Conservation (phyloP, 2,329 filamentous ascomycete genomes). For the Colletotrichum nymphaeae region DNA sequence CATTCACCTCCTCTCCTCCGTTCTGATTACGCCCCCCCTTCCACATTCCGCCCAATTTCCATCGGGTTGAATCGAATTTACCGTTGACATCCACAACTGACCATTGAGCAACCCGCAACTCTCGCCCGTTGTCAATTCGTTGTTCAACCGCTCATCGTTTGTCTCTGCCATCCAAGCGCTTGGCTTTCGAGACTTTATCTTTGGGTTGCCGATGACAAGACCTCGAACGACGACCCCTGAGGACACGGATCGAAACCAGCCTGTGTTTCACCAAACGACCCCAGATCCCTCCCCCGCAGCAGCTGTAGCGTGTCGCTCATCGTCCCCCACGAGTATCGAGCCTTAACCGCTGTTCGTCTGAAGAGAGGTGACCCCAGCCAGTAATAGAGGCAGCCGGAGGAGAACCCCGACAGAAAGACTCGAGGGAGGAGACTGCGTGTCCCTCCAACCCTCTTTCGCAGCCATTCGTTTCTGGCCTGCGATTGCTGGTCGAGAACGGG, state of each 20-base stretch:
- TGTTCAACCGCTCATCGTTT: not conserved
- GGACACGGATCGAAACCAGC: constrained; percentile 28
- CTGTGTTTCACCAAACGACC: constrained; percentile 35
- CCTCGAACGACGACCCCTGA: not conserved
- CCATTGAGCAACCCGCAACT: not conserved
- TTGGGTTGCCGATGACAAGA: not conserved
- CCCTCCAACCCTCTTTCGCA: not conserved
- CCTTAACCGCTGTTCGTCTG: constrained; percentile 31
- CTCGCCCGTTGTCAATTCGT: not conserved
- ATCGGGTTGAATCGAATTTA: not conserved
- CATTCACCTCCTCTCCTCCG: constrained; percentile 20
- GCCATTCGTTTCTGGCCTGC: not conserved
- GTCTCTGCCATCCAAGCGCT: not conserved
- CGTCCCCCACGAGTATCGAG: not conserved
- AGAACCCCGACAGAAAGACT: not conserved
- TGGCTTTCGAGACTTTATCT: not conserved
- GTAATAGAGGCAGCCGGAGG: not conserved
- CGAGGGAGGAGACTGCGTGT: not conserved
- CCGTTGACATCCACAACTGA: constrained; percentile 10
- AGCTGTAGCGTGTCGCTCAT: constrained; percentile 24
- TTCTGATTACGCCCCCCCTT: constrained; percentile 14
- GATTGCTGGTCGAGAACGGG: constrained; percentile 27
- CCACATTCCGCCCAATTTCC: constrained; percentile 15
- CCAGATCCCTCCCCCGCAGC: constrained; percentile 35
- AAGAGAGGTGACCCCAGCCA: constrained; percentile 6